Conservation (phyloP, 352 stramenopile genomes). For the Elongisporangium prolatum region DNA sequence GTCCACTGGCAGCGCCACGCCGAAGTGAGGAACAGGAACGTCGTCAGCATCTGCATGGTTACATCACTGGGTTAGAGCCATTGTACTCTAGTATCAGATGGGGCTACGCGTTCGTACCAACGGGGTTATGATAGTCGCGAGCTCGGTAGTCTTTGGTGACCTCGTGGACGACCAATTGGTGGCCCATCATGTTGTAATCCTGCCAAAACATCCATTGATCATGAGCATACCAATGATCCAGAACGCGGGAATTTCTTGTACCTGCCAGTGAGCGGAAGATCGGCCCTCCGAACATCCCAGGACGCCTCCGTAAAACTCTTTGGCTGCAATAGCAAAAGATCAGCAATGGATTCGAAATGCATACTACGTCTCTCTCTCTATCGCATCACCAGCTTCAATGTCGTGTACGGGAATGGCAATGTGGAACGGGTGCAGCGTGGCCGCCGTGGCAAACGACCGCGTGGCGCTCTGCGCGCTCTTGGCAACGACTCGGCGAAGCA, state of each 20-base stretch:
- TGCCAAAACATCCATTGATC: slow-evolving; percentile 64
- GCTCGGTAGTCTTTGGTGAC: slow-evolving; percentile 91
- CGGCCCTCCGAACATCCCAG: slow-evolving; percentile 91
- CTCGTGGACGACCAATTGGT: slow-evolving; percentile 89
- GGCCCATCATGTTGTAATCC: slow-evolving; percentile 89
- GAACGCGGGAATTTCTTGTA: slow-evolving; percentile 6
- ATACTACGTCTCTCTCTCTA: no score
- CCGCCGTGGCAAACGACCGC: no score
- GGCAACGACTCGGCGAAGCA: no score
- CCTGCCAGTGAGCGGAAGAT: slow-evolving; percentile 92
- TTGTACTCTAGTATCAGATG: background rate
- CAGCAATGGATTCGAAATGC: background rate
- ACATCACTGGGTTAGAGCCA: slow-evolving; percentile 1
- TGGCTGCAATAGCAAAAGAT: slow-evolving; percentile 39
- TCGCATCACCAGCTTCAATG: slow-evolving; percentile 74
- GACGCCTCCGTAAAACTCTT: slow-evolving; percentile 91
- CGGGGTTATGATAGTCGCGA: slow-evolving; percentile 94
- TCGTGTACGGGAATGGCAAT: slow-evolving; percentile 95
- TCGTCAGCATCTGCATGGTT: slow-evolving; percentile 88
- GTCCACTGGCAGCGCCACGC: slow-evolving; percentile 89
- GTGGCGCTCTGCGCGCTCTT: no score
- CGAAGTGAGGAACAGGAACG: slow-evolving; percentile 96
- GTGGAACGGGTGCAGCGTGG: slow-evolving; percentile 74
- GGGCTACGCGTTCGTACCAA: no score
- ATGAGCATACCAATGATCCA: background rate